Base-by-base conservation (phyloP, 805 yeast genomes). In the Zygotorulaspora danielsina region DNA sequence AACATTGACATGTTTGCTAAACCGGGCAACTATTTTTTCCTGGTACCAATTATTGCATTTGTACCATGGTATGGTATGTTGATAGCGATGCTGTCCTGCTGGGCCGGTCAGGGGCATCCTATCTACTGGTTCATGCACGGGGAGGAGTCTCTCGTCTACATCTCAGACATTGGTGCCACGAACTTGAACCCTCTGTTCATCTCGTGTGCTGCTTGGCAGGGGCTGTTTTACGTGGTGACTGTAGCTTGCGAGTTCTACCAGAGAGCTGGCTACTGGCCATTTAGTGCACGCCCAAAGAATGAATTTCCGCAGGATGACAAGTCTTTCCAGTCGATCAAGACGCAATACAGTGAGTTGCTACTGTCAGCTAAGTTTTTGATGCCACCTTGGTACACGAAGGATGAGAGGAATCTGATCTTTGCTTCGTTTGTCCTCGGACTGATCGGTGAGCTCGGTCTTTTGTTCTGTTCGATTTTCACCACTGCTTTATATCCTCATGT, bases 31-130 rank as follows among this genome's bases (percentile, higher is more conserved):
- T 70, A 63, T 64, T 75, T 61, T 50, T 69, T 66, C 42, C 43
- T 75, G 21, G 64, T 88, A 25, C 96, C 96, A 3, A 62, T 87
- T 30, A 53, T 79, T 2, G 75, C 86, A 2, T 64, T 77, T 37
- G 61, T 79, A 2, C 81, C 79, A 11, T 89, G 97, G 97, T 84
- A 88, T 78, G 95, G 84, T 3, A 85, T 87, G 96, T 73, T 89
- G 8, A 79, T 82, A 4, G 85, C 95, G 4, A 66, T 90, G 75
- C 56, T 89, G 48, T 60, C 72, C 2, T 74, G 79, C 49, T 89
- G 97, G 97, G 76, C 83, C 2, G 72, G 69, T 3, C 86, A 85
- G 55, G 96, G 96, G 2, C 74, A 74, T 32, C 95, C 95, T 0
- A 67, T 73, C 9, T 83, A 84, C 55, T 58, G 67, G 39, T 79